Evolutionary conservation across 2,329 filamentous ascomycete genomes (phyloP).

Genomic region (Ceratocystis colombiana): DNA sequence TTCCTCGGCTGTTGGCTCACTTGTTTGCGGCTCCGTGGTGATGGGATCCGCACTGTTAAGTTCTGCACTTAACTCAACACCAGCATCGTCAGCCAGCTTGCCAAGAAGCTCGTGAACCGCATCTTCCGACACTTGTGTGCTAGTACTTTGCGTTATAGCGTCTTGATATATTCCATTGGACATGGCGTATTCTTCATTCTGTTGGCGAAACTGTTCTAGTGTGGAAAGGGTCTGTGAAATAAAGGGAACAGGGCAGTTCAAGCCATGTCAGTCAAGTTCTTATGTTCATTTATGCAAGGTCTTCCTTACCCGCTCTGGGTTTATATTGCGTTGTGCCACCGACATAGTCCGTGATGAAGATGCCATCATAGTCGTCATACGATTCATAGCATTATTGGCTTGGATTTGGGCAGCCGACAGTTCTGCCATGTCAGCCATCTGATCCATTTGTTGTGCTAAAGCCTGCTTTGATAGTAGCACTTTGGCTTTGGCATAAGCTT

Average conservation of each 20-base stretch:
- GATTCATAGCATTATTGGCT: constrained; percentile 55
- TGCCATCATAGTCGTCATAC: constrained; percentile 55
- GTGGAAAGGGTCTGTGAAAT: constrained; percentile 45
- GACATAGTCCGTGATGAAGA: constrained; percentile 50
- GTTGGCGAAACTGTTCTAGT: constrained; percentile 51
- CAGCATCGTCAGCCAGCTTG: constrained; percentile 79
- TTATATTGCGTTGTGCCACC: constrained; percentile 48
- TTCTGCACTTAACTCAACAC: constrained; percentile 69
- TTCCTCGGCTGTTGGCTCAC: constrained; percentile 63
- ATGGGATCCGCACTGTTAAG: constrained; percentile 50
- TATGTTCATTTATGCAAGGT: no score
- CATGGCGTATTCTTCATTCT: constrained; percentile 56
- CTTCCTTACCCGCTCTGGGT: constrained; percentile 45
- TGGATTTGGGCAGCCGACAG: constrained; percentile 51
- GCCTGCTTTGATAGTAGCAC: constrained; percentile 53
- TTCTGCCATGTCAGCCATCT: constrained; percentile 55
- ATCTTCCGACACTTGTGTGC: constrained; percentile 64
- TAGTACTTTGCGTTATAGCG: constrained; percentile 66
- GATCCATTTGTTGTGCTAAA: constrained; percentile 53
- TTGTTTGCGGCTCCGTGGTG: constrained; percentile 49
- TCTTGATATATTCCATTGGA: constrained; percentile 72
- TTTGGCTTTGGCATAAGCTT: constrained; percentile 54
- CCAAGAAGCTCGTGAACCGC: constrained; percentile 78
- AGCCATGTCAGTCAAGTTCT: neutral
- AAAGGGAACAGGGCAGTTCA: neutral